phyloP scores from a whole-genome alignment of 768 basidiomycete genomes.

The Collybia mongolica region DNA sequence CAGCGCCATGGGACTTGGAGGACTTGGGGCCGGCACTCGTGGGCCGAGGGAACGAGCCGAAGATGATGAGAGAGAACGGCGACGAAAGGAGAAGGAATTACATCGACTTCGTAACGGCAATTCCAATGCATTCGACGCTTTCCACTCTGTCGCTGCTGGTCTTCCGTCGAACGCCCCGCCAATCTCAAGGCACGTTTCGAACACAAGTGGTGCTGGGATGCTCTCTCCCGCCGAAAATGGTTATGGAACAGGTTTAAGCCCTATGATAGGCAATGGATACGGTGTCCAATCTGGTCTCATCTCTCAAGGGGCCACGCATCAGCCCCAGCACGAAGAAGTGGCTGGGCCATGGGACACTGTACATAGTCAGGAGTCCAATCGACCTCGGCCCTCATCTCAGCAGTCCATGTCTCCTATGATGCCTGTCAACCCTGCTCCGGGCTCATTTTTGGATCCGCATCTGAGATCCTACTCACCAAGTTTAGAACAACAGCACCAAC shows the following conservation, averaged over 20 bases:
- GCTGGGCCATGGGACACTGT: slow-evolving; percentile 46
- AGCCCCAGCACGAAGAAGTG: slow-evolving; percentile 27
- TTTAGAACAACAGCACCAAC: slow-evolving; percentile 9
- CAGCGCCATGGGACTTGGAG: slow-evolving; percentile 37
- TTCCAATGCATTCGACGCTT: slow-evolving; percentile 70
- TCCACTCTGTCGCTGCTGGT: slow-evolving; percentile 58
- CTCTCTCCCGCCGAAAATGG: slow-evolving; percentile 14
- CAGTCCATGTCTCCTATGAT: slow-evolving; percentile 28
- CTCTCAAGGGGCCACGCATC: slow-evolving; percentile 7
- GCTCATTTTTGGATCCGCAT: slow-evolving; percentile 5
- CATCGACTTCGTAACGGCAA: slow-evolving; percentile 40
- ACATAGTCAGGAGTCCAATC: slow-evolving; percentile 11
- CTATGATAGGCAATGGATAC: slow-evolving; percentile 16
- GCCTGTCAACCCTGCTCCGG: slow-evolving; percentile 2
- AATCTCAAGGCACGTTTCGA: slow-evolving; percentile 28
- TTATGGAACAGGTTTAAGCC: slow-evolving; percentile 11
- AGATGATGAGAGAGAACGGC: slow-evolving; percentile 56
- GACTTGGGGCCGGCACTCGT: slow-evolving; percentile 31
- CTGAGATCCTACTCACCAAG: slow-evolving; percentile 14
- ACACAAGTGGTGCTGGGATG: slow-evolving; percentile 18
- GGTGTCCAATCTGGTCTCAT: neutral
- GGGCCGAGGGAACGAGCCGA: slow-evolving; percentile 63
- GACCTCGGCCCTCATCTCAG: slow-evolving; percentile 28
- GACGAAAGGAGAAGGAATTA: slow-evolving; percentile 49
- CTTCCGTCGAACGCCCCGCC: slow-evolving; percentile 15